Conservation (phyloP, 306 rosid species). For the Trifolium repens region DNA sequence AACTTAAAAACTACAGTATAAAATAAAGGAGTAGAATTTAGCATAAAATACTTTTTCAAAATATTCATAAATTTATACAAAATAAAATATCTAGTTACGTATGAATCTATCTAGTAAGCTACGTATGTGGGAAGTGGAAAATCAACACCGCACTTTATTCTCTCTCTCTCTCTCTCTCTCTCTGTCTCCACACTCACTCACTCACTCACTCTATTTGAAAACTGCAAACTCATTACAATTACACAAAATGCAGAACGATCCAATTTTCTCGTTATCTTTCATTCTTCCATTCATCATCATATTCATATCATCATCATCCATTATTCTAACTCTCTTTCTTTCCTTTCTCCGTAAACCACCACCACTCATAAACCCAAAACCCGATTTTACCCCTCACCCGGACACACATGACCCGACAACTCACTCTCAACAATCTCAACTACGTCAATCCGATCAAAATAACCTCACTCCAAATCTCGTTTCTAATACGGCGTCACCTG, state of each 20-base stretch:
- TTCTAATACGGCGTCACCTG: not conserved
- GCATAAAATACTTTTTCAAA: too few relatives aligned
- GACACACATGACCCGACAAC: not conserved
- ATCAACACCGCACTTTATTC: too few relatives aligned
- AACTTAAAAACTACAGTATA: too few relatives aligned
- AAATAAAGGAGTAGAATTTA: too few relatives aligned
- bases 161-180: too few relatives aligned
- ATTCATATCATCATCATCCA: not conserved
- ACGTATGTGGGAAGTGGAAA: too few relatives aligned
- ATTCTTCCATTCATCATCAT: not conserved
- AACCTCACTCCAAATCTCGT: not conserved
- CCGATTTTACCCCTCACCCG: not conserved
- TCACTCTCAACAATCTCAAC: not conserved
- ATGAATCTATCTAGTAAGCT: too few relatives aligned
- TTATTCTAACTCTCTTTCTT: not conserved
- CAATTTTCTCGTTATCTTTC: not conserved
- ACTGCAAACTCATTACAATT: too few relatives aligned
- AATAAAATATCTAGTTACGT: too few relatives aligned
- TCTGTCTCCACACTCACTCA: too few relatives aligned
- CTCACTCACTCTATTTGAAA: too few relatives aligned
- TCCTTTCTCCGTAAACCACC: not conserved
- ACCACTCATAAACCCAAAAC: not conserved
- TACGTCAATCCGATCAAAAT: not conserved
- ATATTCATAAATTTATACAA: too few relatives aligned
- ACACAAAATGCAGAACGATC: not conserved